Evolutionary conservation across 2,329 filamentous ascomycete species (phyloP).

Genomic region (Coccinonectria pachysandricola): DNA sequence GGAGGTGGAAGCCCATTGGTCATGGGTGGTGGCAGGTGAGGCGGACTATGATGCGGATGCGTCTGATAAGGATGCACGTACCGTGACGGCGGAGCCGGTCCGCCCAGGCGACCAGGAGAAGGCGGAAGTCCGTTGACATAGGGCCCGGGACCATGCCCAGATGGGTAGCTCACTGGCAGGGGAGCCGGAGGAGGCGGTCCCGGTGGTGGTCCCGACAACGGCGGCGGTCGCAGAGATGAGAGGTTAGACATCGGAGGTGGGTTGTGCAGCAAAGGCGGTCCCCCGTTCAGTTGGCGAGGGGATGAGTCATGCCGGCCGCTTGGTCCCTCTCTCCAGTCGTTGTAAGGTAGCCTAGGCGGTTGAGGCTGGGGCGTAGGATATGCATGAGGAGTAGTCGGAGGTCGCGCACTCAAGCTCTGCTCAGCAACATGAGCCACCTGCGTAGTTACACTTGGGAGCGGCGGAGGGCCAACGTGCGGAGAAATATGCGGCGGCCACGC

Average conservation of each 20-base stretch:
- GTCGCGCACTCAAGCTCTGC: conserved; percentile 19
- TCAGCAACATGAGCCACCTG: conserved; percentile 16
- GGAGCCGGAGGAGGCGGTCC: conserved; percentile 33
- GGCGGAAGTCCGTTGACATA: conserved; percentile 36
- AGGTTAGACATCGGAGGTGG: conserved; percentile 23
- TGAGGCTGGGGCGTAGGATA: conserved; percentile 20
- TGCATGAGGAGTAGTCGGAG: conserved; percentile 15
- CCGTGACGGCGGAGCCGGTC: conserved; percentile 30
- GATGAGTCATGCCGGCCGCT: conserved; percentile 39
- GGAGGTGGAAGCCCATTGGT: conserved; percentile 25
- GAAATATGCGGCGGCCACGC: conserved; percentile 16
- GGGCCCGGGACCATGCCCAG: conserved; percentile 20
- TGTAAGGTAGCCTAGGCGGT: conserved; percentile 22
- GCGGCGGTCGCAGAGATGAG: conserved; percentile 39
- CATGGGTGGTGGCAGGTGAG: conserved; percentile 21
- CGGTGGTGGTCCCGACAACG: conserved; percentile 31
- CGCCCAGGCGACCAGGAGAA: conserved; percentile 37
- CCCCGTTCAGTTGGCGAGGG: conserved; percentile 41
- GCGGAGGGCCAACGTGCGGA: conserved; percentile 13
- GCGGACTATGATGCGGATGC: conserved; percentile 15
- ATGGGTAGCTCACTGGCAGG: conserved; percentile 30
- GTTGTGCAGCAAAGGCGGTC: conserved; percentile 23
- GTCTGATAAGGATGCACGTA: conserved; percentile 29
- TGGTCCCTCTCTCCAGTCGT: conserved; percentile 39
- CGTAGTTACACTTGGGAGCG: too few relatives aligned